These are phyloP conservation scores for Lolium multiflorum DNA, from an alignment of 176 grass and related monocot genomes.

Conservation along the genomic window DNA sequence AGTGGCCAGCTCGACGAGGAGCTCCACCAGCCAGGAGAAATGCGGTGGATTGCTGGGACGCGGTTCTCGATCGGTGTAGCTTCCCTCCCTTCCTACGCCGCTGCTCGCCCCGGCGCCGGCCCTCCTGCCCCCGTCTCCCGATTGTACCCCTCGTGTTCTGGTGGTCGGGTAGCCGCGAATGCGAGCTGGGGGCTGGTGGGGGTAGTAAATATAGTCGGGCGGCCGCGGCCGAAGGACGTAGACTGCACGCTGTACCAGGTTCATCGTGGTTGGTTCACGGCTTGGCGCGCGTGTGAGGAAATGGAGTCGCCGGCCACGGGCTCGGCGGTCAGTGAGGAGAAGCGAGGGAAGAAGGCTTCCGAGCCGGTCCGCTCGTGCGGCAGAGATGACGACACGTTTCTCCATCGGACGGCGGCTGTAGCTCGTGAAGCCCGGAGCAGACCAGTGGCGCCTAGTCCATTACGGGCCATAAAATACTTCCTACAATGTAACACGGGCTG, in stretches of 20 bases:
- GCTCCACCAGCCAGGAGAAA: not conserved
- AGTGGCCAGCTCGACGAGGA: too few species aligned
- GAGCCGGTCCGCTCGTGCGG: too few species aligned
- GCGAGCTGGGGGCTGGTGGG: not conserved
- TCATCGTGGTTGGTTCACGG: not conserved
- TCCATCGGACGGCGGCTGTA: too few species aligned
- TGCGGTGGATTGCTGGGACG: not conserved
- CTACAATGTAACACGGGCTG: too few species aligned
- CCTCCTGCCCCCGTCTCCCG: not conserved
- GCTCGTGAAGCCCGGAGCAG: too few species aligned
- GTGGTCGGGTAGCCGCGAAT: not conserved
- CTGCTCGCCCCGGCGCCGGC: not conserved
- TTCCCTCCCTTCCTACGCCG: not conserved
- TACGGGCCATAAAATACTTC: too few species aligned
- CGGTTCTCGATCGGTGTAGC: not conserved
- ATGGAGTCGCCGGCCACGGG: too few species aligned
- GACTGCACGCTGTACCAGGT: not conserved
- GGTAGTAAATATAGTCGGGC: not conserved
- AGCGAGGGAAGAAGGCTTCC: too few species aligned
- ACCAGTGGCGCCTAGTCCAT: too few species aligned
- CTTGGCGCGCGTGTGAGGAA: not conserved
- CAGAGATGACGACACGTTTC: too few species aligned
- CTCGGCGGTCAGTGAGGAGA: too few species aligned
- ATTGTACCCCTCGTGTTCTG: too few species aligned
- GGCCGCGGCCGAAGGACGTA: not conserved